Evolutionary conservation across 352 stramenopile species (phyloP).

Genomic region (Phytophthora agathidicida): DNA sequence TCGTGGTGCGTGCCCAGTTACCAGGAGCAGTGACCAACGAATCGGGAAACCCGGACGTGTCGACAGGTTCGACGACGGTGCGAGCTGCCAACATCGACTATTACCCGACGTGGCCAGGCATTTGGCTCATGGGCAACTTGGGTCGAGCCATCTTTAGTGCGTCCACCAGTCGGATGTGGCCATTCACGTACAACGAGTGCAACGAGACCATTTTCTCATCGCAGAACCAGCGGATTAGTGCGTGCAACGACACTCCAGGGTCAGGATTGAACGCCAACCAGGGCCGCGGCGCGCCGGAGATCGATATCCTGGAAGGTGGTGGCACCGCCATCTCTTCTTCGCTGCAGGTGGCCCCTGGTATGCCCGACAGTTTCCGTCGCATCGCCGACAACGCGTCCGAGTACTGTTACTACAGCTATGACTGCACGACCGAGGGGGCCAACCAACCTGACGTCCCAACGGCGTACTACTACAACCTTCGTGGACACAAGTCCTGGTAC

Average conservation of each 20-base stretch:
- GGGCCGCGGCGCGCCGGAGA: constrained; percentile 41
- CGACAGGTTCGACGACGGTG: constrained; percentile 7
- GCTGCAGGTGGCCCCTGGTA: constrained; percentile 72
- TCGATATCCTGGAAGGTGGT: constrained; percentile 31
- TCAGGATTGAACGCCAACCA: constrained; percentile 75
- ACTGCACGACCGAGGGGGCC: constrained; percentile 32
- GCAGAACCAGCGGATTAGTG: constrained; percentile 49
- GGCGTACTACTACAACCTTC: constrained; percentile 30
- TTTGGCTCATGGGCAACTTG: constrained; percentile 24
- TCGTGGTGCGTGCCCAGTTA: constrained; percentile 88
- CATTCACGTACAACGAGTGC: constrained; percentile 92
- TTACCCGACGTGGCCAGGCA: constrained; percentile 23
- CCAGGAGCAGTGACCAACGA: constrained; percentile 33
- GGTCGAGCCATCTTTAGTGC: constrained; percentile 18
- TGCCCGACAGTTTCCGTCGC: constrained; percentile 40
- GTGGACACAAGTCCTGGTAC: constrained; percentile 30
- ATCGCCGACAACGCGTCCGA: constrained; percentile 25
- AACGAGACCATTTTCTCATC: constrained; percentile 43
- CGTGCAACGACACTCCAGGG: constrained; percentile 87
- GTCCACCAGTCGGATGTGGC: constrained; percentile 79
- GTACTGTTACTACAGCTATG: constrained; percentile 40
- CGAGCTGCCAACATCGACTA: constrained; percentile 20
- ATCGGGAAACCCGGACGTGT: constrained; percentile 38
- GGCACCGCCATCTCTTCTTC: constrained; percentile 71
- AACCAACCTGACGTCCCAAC: constrained; percentile 38